Evolutionary conservation across 2,329 filamentous ascomycete species (phyloP), one percentile per base, ranked within the genome.

Genomic region (Pyricularia sp.): DNA sequence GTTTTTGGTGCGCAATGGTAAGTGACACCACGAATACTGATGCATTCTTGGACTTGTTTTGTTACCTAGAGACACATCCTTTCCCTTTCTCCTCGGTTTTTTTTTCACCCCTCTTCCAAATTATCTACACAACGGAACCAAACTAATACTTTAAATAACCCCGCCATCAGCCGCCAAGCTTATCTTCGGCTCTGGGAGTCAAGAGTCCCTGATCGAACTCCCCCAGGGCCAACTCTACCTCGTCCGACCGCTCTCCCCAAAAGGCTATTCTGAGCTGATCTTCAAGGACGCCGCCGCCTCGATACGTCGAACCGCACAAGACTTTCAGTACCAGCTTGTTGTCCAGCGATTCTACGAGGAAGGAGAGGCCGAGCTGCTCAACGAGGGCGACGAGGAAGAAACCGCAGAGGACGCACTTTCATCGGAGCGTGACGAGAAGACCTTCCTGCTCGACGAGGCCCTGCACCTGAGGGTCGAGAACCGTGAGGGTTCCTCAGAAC

Each of bases 201-300:
- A 97, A 79, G 94, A 98, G 82, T 91, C 93, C 65, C 88, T 99
- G 77, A 93, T 97, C 80, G 94, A 98, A 78, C 90, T 99, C 63
- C 89, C 94, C 20, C 93, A 98, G 79, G 95, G 95, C 77, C 94
- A 98, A 80, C 92, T 99, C 64, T 99, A 97, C 80, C 90, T 99
- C 73, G 95, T 99, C 74, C 92, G 95, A 75, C 95, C 95, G 12
- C 87, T 93, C 66, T 98, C 94, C 9, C 93, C 94, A 69, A 99
- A 99, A 79, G 95, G 95, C 73, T 98, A 97, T 79, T 97, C 94
- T 1, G 95, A 99, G 80, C 93, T 98, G 77, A 97, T 99, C 80
- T 99, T 97, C 85, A 97, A 95, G 80, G 95, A 99, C 88, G 91
- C 93, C 58, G 92, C 93, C 65, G 93, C 94, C 68, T 93, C 91